phyloP scores from a whole-genome alignment of 176 grass and related monocot species.

The Phyllostachys edulis region DNA sequence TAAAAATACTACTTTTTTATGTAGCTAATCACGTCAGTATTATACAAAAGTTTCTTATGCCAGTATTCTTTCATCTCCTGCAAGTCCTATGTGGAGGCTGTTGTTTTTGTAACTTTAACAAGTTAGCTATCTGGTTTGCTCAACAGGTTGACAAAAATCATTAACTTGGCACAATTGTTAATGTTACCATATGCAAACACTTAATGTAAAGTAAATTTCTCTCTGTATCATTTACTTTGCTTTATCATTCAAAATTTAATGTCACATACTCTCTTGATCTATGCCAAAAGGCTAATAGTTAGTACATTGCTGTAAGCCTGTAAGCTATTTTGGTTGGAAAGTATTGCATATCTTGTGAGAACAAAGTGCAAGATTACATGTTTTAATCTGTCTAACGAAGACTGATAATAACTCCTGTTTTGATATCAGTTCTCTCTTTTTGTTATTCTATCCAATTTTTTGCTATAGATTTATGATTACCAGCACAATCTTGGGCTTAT shows the following conservation, averaged over 20 bases:
- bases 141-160: not conserved
- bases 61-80: not conserved
- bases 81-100: not conserved
- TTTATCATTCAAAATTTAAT: not conserved
- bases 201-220: not conserved
- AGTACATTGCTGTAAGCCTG: not conserved
- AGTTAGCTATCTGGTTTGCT: not conserved
- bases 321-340: not conserved
- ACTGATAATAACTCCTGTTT: not conserved
- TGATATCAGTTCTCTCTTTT: not conserved
- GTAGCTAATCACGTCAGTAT: not conserved
- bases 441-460: not conserved
- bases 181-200: not conserved
- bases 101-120: not conserved
- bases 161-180: not conserved
- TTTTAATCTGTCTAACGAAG: not conserved
- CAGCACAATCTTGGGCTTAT: conserved; percentile 87
- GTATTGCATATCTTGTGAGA: not conserved
- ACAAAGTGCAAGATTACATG: not conserved
- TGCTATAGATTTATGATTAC: conserved; percentile 73
- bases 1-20: not conserved
- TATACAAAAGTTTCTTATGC: not conserved
- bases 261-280: not conserved
- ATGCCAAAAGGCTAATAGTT: not conserved
- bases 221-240: not conserved